A percentile compares a stretch with the other conserved stretches of the same genome.
Conservation (phyloP, 2,329 filamentous ascomycete species). For the Thelonectria rubi region DNA sequence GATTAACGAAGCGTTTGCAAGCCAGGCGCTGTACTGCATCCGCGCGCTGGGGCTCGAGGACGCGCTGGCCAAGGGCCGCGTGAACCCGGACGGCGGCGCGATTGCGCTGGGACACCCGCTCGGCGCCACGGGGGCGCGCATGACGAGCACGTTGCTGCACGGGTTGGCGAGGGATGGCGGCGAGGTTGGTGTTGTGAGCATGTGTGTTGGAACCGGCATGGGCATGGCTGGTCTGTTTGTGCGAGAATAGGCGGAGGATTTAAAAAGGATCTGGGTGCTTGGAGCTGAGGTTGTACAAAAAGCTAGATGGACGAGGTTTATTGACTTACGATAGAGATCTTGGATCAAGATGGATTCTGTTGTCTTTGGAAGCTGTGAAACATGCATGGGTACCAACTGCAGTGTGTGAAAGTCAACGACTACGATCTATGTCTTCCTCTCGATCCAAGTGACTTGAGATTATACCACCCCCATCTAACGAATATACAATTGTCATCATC, state of each 20-base stretch:
- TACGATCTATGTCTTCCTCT: too few relatives aligned
- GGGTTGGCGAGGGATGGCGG: conserved; percentile 75
- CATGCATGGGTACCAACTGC: too few relatives aligned
- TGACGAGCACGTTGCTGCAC: conserved; percentile 75
- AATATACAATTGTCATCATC: too few relatives aligned
- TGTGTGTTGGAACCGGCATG: conserved; percentile 78
- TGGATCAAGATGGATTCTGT: too few relatives aligned
- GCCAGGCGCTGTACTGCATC: conserved; percentile 75
- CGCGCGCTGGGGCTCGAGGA: conserved; percentile 73
- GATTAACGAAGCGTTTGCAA: conserved; percentile 86
- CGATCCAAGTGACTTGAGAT: too few relatives aligned
- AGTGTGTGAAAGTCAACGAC: too few relatives aligned
- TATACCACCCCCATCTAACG: too few relatives aligned
- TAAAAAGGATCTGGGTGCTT: background rate
- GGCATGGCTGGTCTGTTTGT: conserved; percentile 42
- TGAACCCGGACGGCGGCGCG: conserved; percentile 92
- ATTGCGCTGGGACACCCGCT: conserved; percentile 95
- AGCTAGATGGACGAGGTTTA: background rate
- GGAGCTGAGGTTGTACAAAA: background rate
- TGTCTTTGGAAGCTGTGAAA: too few relatives aligned
- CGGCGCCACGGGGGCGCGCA: conserved; percentile 85
- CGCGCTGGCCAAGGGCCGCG: conserved; percentile 70
- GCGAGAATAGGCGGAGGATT: conserved; percentile 27
- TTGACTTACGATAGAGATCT: background rate
- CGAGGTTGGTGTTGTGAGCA: conserved; percentile 85